phyloP scores from a whole-genome alignment of 305 asterid genomes.

The Fraxinus greggii region DNA sequence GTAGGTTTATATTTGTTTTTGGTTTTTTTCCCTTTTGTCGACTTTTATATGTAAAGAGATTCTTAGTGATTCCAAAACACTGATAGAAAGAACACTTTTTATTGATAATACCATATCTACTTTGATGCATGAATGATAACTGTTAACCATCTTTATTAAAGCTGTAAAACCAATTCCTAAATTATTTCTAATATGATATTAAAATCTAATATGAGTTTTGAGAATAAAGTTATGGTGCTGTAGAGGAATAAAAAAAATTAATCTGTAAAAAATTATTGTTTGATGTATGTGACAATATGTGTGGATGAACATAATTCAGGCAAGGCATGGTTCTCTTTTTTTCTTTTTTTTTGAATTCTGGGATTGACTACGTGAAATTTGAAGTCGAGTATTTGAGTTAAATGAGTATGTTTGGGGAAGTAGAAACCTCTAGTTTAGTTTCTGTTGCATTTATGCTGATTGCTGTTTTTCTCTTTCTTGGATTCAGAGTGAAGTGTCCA shows the following conservation, averaged over 20 bases:
- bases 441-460: background rate
- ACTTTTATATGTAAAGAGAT: background rate
- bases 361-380: background rate
- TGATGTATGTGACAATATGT: background rate
- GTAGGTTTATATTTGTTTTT: background rate
- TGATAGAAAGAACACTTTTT: background rate
- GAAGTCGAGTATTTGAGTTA: background rate
- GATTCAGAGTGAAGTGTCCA: conserved; percentile 27
- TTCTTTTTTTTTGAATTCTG: background rate
- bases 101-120: background rate
- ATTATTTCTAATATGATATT: background rate
- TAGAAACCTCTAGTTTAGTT: background rate
- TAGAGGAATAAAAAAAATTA: background rate
- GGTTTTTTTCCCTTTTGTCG: background rate
- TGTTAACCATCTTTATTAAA: too few species aligned
- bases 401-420: background rate
- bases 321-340: background rate
- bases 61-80: background rate
- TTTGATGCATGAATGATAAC: background rate
- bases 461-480: background rate
- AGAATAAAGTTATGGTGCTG: background rate
- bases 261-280: background rate
- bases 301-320: background rate
- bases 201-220: background rate
- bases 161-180: background rate